These are phyloP conservation scores for Solanum bulbocastanum DNA, from an alignment of 257 asterid genomes.

Conservation along the genomic window DNA sequence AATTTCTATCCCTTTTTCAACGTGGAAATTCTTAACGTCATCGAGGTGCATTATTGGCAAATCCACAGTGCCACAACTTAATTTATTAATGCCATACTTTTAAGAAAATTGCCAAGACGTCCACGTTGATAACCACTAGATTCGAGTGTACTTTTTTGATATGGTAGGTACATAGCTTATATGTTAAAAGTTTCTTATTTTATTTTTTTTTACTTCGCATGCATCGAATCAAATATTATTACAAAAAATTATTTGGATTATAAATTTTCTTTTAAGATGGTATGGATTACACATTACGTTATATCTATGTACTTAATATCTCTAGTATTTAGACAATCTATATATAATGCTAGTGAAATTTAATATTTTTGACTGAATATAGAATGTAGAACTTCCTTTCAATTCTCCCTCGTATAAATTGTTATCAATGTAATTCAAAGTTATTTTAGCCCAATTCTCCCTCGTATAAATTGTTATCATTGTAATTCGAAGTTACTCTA, in stretches of 20 bases:
- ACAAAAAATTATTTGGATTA: neutral
- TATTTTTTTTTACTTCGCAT: neutral
- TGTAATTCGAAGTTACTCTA: neutral
- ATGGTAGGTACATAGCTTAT: neutral
- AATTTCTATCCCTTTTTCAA: too few species aligned
- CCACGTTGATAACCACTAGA: neutral
- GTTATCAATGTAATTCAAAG: neutral
- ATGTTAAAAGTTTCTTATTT: neutral
- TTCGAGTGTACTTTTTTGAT: neutral
- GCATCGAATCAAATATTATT: conserved; percentile 16
- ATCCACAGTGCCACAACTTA: neutral
- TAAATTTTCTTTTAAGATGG: neutral
- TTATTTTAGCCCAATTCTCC: neutral
- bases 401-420: neutral
- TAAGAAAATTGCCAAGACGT: neutral
- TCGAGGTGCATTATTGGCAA: neutral
- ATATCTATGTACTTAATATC: neutral
- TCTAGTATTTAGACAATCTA: neutral
- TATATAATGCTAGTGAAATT: neutral
- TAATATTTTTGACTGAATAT: too few species aligned
- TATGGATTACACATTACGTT: neutral
- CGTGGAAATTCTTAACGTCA: neutral
- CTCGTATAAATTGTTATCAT: too few species aligned
- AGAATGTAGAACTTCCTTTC: neutral
- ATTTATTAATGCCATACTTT: neutral